Conservation (phyloP, 2,329 filamentous ascomycete species). For the Fusarium verticillioides region DNA sequence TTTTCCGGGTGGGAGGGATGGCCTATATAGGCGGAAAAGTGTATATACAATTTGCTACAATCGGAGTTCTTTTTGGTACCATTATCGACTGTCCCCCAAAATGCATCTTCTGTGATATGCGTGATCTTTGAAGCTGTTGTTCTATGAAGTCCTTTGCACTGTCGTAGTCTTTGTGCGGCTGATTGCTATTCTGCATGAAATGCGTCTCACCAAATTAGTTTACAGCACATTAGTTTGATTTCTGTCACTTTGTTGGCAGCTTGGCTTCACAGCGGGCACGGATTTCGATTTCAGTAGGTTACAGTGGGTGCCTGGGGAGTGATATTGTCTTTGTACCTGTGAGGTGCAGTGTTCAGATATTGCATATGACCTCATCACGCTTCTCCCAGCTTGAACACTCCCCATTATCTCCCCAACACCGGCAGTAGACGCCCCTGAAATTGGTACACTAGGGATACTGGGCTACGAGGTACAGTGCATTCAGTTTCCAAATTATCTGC, state of each 20-base stretch:
- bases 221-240: neutral
- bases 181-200: neutral
- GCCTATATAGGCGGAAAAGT: constrained; percentile 7
- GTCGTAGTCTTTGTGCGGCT: neutral
- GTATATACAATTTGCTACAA: neutral
- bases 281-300: neutral
- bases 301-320: neutral
- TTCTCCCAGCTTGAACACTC: neutral
- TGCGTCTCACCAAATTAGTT: neutral
- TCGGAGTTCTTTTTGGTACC: constrained; percentile 7
- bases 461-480: neutral
- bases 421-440: neutral
- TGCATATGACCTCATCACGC: neutral
- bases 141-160: neutral
- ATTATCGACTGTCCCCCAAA: neutral
- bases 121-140: neutral
- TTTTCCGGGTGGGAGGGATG: neutral
- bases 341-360: neutral
- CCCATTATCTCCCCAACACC: neutral
- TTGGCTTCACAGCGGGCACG: too few species aligned
- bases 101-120: neutral
- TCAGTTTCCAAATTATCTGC: neutral
- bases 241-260: neutral
- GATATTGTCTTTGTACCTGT: neutral
- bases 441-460: too few species aligned